Base-by-base conservation (phyloP, 2,329 filamentous ascomycete genomes). In the Venturia nashicola region DNA sequence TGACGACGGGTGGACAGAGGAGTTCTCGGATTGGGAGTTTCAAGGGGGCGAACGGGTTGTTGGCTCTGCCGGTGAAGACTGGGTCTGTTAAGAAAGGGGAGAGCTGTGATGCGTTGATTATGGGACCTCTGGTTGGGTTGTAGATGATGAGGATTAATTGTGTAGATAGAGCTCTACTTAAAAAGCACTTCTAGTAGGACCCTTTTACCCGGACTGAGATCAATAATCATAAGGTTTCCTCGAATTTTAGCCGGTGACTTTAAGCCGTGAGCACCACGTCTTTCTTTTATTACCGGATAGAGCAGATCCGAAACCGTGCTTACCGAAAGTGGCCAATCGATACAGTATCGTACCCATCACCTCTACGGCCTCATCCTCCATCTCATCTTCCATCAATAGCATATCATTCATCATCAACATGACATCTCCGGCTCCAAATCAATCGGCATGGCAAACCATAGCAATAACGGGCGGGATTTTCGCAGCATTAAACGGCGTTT, bases 21-120 rank as follows among this genome's bases (percentile, higher is more conserved):
- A 97, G 93, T 73, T 95, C 90, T 18, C 84, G 86, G 66, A 91
- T 99, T 2, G 91, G 91, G 0, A 97, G 93, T 74, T 80, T 97
- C 68, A 89, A 87, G 66, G 87, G 88, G 23, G 93, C 94, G 2
- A 99, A 99, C 78, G 91, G 89, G 4, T 75, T 99, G 69, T 76
- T 97, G 32, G 89, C 88, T 69, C 77, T 95, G 76, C 88, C 89
- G 0, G 79, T 81, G 43, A 83, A 84, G 2, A 79, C 85, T 42
- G 85, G 84, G 6, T 79, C 79, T n/a, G 71, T 91, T 64, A 80
- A 78, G 59, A 89, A 88, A 72, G 91, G 91, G 0, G 76, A 83
- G 62, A 84, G 80, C 69, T 86, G 91, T 4, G 85, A 93, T 66
- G 93, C 91, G 11, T 76, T 97, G 69, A 73, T 97, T 71, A 91